Base-by-base conservation (phyloP, 345 rosid species). In the Euclidium syriacum region DNA sequence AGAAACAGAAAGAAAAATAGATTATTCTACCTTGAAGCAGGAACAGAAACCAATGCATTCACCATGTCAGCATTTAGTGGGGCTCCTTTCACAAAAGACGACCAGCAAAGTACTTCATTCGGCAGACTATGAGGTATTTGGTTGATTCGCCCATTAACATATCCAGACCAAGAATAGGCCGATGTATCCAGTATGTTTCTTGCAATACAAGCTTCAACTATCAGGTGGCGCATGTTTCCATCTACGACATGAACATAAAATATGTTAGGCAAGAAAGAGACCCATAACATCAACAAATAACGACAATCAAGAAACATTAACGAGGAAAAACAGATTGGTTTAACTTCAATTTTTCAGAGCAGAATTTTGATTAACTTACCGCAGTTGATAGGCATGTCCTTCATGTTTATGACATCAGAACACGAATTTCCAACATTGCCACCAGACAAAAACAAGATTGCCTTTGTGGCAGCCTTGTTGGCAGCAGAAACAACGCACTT, bases 151-250 rank as follows among this genome's bases (percentile, higher is more conserved):
- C 85, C 88, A 75, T 79, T 81, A 56, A 84, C 97, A 76, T 90
- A 94, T 62, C 97, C 99, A 65, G 88, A 73, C 99, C 97, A 94
- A 41, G 79, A 80, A 63, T 94, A 94, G 49, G 97, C 96, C 6
- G 97, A 85, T 1, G 90, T 87, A 71, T 94, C 96, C 71, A 94
- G 73, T 58, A 94, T 34, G 75, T 84, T 81, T 79, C 99, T 85
- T 11, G 96, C 84, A 39, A 90, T 86, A 77, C 95, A 87, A 61
- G 97, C 95, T 85, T 94, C 97, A 38, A 94, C 90, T 71, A 94
- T 90, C 77, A 94, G 79, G 73, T 94, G 99, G 33, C 90, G 87
- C 96, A 94, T 75, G 82, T 94, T 87, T 75, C 99, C 99, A 78
- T 85, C 99, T 94, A 84, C 73, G 9, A 57, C 51, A 69, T 66